Evolutionary conservation across 257 asterid genomes (phyloP), one percentile per base, ranked within the genome.

Genomic region (Salvia hispanica): DNA sequence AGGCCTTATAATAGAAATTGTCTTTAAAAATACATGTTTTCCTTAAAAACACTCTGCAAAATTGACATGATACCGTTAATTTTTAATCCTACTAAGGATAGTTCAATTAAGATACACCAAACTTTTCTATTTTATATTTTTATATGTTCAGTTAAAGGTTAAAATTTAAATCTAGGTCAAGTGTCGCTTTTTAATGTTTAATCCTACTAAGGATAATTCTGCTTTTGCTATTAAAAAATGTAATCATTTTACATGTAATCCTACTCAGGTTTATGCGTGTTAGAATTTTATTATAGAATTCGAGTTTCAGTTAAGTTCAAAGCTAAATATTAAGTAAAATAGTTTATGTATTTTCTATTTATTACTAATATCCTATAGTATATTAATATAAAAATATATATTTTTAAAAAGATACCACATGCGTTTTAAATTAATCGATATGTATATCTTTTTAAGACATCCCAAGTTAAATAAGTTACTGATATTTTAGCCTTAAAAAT

Each of bases 51-150:
- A 5, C 40, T 3, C 67, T 59, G 40, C 7, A 5, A 62, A 62
- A 62, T 62, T 62, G 56, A 62, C 55, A 6, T 28, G 5, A 25
- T 45, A 62, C 55, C 55, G 46, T 44, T 16, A 12, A 11, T 12
- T 62, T 45, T 31, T 42, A 13, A 12, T 62, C 68, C n/a, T 12
- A 3, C 8, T 44, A 7, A 44, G 68, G 55, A 44, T 6, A 28
- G 25, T 62, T 44, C 25, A 44, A 62, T 62, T 28, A 62, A 62
- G 43, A 25, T 31, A 62, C 25, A 62, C 25, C 68, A 62, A 28
- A 28, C 51, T 50, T 36, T 51, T 25, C 31, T 25, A 25, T 25
- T 25, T 25, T 25, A 25, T 25, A 25, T 25, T 2, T 25, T 25
- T 25, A 25, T 25, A 25, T 51, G 18, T 51, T 36, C 0, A 9